A percentile compares a stretch with the other conserved stretches of the same genome.
Evolutionary conservation across 352 stramenopile species (phyloP).

Genomic region (Phytophthora aleatoria): DNA sequence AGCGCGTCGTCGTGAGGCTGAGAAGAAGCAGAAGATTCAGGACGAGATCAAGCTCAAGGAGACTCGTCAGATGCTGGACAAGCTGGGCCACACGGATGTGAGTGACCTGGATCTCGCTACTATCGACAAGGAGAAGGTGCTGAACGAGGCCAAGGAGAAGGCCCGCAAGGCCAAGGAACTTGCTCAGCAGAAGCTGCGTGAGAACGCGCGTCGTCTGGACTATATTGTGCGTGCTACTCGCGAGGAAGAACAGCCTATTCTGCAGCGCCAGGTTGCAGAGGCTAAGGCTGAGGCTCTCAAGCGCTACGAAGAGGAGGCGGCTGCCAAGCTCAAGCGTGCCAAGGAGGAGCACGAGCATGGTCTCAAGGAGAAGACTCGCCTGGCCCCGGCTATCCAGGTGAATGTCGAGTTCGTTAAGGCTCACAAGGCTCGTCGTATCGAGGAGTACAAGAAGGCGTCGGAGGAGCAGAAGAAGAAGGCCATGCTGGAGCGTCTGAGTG

Average conservation of each 20-base stretch:
- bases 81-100: slow-evolving; percentile 74
- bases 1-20: slow-evolving; percentile 86
- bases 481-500: slow-evolving; percentile 64
- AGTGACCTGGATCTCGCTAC: slow-evolving; percentile 75
- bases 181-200: slow-evolving; percentile 92
- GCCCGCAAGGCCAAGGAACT: slow-evolving; percentile 95
- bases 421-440: slow-evolving; percentile 76
- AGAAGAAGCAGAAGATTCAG: slow-evolving; percentile 97
- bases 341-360: slow-evolving; percentile 90
- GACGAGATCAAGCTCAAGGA: slow-evolving; percentile 95
- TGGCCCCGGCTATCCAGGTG: slow-evolving; percentile 71
- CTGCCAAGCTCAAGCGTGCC: slow-evolving; percentile 79
- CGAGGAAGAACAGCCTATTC: slow-evolving; percentile 94
- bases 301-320: slow-evolving; percentile 76
- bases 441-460: slow-evolving; percentile 86
- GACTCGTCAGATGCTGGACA: slow-evolving; percentile 78
- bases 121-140: slow-evolving; percentile 78
- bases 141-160: slow-evolving; percentile 95
- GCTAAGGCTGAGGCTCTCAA: slow-evolving; percentile 79
- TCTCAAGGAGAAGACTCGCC: slow-evolving; percentile 88
- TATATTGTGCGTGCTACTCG: slow-evolving; percentile 96
- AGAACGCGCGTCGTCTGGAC: slow-evolving; percentile 94
- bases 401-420: slow-evolving; percentile 79
- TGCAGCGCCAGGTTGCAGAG: slow-evolving; percentile 83
- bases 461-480: slow-evolving; percentile 89